Evolutionary conservation across 305 asterid genomes (phyloP).

Genomic region (Fraxinus paxiana): DNA sequence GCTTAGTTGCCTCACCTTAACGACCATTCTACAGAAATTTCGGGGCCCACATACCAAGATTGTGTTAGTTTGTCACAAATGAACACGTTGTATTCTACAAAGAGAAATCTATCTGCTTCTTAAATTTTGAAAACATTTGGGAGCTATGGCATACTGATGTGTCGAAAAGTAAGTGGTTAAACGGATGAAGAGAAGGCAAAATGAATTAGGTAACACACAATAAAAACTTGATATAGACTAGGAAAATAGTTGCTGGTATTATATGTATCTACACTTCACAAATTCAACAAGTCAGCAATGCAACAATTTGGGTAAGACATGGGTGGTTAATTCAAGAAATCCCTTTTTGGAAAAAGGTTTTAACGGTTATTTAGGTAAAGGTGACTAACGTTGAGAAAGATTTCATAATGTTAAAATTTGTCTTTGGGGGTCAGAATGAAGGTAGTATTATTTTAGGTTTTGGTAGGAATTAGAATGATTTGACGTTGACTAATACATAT

Average conservation of each 20-base stretch:
- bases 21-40: background rate
- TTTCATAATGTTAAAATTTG: background rate
- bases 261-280: background rate
- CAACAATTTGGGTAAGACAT: background rate
- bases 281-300: background rate
- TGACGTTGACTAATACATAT: background rate
- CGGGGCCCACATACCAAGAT: background rate
- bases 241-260: background rate
- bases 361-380: background rate
- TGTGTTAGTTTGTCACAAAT: background rate
- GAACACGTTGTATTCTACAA: background rate
- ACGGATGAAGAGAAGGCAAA: background rate
- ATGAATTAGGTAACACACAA: background rate
- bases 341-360: background rate
- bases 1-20: background rate
- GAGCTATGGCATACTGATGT: background rate
- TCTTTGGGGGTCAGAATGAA: background rate
- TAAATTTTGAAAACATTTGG: background rate
- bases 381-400: background rate
- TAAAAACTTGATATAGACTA: background rate
- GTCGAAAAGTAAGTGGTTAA: background rate
- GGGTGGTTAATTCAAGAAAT: background rate
- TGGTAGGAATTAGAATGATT: background rate
- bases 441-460: background rate
- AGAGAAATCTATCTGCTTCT: background rate